Evolutionary conservation across 1,139 yeast species (phyloP).

Genomic region (Taphrina pruni): DNA sequence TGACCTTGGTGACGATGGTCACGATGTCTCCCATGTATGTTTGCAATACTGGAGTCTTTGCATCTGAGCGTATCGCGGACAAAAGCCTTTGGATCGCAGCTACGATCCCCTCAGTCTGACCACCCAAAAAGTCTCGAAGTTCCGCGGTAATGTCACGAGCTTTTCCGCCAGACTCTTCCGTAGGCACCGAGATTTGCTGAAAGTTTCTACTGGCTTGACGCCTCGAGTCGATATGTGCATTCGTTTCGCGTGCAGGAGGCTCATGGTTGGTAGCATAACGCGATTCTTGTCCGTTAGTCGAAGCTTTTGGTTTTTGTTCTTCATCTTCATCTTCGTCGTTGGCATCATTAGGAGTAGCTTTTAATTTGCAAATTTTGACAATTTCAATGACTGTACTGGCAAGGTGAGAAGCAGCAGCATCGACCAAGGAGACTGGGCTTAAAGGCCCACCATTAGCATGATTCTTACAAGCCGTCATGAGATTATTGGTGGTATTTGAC

Average conservation of each 20-base stretch:
- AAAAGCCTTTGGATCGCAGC: constrained; percentile 84
- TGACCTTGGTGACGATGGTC: constrained; percentile 80
- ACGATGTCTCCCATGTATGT: constrained; percentile 75
- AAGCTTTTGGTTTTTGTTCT: not conserved
- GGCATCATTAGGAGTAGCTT: not conserved
- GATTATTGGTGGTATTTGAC: constrained; percentile 74
- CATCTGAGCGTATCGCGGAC: constrained; percentile 54
- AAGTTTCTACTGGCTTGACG: constrained; percentile 19
- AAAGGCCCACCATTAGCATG: constrained; percentile 67
- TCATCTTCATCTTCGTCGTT: constrained; percentile 1
- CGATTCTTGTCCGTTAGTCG: not conserved
- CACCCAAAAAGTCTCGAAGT: constrained; percentile 83
- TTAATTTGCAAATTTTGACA: constrained; percentile 62
- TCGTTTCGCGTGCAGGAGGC: not conserved
- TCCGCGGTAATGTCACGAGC: constrained; percentile 53
- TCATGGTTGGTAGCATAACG: not conserved
- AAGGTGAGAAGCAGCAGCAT: constrained; percentile 79
- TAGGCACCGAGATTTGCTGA: not conserved
- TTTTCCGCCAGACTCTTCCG: not conserved
- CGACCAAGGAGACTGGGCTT: constrained; percentile 74
- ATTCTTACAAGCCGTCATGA: constrained; percentile 79
- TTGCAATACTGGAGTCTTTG: constrained; percentile 74
- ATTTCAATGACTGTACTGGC: constrained; percentile 76
- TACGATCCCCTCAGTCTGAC: constrained; percentile 90
- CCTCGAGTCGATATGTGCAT: not conserved